Evolutionary conservation across 805 yeast species (phyloP).

Genomic region (Lipomyces oligophaga): DNA sequence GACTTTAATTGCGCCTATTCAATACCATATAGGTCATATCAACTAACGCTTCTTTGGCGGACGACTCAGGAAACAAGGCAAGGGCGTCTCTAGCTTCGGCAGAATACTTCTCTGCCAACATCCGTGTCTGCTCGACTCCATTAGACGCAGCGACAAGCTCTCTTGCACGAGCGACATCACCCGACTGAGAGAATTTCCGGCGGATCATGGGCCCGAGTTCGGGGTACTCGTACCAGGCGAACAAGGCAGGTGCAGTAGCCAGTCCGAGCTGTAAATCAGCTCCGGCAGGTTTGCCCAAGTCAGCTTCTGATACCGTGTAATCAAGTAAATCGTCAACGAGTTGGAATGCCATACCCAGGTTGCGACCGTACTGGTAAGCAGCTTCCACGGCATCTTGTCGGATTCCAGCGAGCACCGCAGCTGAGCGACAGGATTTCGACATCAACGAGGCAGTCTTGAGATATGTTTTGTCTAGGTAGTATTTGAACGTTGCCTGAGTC

Average conservation of each 20-base stretch:
- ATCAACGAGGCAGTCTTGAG: slow-evolving; percentile 90
- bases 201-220: slow-evolving; percentile 78
- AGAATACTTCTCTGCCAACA: slow-evolving; percentile 75
- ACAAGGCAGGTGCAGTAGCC: slow-evolving; percentile 94
- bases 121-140: slow-evolving; percentile 73
- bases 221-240: slow-evolving; percentile 88
- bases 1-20: slow-evolving; percentile 63
- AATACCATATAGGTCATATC: slow-evolving; percentile 77
- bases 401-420: slow-evolving; percentile 90
- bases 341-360: slow-evolving; percentile 92
- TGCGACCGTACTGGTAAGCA: slow-evolving; percentile 87
- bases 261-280: slow-evolving; percentile 91
- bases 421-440: slow-evolving; percentile 88
- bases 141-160: slow-evolving; percentile 62
- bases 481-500: slow-evolving; percentile 70
- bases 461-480: slow-evolving; percentile 91
- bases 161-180: slow-evolving; percentile 79
- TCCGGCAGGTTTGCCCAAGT: slow-evolving; percentile 92
- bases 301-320: slow-evolving; percentile 79
- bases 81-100: slow-evolving; percentile 68
- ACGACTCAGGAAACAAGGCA: slow-evolving; percentile 71
- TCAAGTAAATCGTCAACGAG: slow-evolving; percentile 94
- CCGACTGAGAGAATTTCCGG: slow-evolving; percentile 73
- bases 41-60: slow-evolving; percentile 82
- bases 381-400: slow-evolving; percentile 69